These are phyloP conservation scores for Pleurotus cornucopiae DNA, from an alignment of 768 basidiomycete genomes.

Conservation along the genomic window DNA sequence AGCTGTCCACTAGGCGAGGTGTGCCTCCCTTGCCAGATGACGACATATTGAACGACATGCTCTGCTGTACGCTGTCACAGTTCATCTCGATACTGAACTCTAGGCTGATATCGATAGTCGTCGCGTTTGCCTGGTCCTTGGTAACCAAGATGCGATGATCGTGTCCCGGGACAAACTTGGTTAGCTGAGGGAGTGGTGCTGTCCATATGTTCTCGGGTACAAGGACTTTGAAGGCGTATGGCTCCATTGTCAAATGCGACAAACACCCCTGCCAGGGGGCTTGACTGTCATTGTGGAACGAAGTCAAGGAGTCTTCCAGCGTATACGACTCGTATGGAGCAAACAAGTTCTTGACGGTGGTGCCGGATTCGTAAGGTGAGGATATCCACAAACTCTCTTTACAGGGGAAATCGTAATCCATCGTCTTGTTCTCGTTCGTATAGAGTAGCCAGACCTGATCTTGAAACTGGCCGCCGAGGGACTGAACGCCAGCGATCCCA, in stretches of 20 bases:
- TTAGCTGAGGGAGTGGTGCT: slow-evolving; percentile 65
- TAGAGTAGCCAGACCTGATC: slow-evolving; percentile 82
- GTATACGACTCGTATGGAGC: slow-evolving; percentile 79
- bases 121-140: slow-evolving; percentile 43
- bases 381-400: slow-evolving; percentile 62
- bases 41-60: slow-evolving; percentile 64
- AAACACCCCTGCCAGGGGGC: slow-evolving; percentile 79
- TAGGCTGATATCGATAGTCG: slow-evolving; percentile 61
- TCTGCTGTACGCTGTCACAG: slow-evolving; percentile 61
- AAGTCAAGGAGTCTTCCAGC: slow-evolving; percentile 59
- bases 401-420: slow-evolving; percentile 64
- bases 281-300: slow-evolving; percentile 53
- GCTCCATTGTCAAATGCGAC: slow-evolving; percentile 55
- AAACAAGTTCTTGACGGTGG: slow-evolving; percentile 67
- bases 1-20: slow-evolving; percentile 42
- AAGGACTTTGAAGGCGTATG: slow-evolving; percentile 78
- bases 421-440: slow-evolving; percentile 79
- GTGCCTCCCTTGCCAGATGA: slow-evolving; percentile 56
- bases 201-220: slow-evolving; percentile 70
- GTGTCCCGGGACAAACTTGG: slow-evolving; percentile 82
- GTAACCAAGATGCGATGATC: slow-evolving; percentile 65
- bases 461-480: slow-evolving; percentile 50
- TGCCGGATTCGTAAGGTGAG: slow-evolving; percentile 66
- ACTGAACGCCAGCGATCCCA: slow-evolving; percentile 56
- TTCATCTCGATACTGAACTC: slow-evolving; percentile 81